Base-by-base conservation (phyloP, 371 early-diverging fungal genomes). In the Gilbertella persicaria region DNA sequence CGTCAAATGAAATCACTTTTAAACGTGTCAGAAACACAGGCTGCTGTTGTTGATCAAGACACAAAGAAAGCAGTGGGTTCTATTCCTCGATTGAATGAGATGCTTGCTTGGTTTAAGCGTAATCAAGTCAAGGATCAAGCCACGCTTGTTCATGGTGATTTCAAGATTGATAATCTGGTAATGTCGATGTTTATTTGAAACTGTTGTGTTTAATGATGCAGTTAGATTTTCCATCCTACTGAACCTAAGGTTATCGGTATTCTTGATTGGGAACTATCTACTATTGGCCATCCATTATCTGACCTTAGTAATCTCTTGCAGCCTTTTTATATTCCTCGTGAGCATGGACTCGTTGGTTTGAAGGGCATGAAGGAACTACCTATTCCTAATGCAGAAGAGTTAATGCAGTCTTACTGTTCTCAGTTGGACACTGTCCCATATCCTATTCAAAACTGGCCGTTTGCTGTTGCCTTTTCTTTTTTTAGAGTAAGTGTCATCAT, bases 181-280 rank as follows among this genome's bases (percentile, higher is more conserved):
- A 53, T 16, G 71, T 78, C 8, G 17, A 45, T 26, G 12, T 26
- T 16, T 28, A 16, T 24, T 43, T 29, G 9, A 35, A 29, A 40
- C 26, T 10, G 14, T 29, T 20, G 5, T 9, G 4, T 14, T 47
- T 30, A 54, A 28, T 50, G 8, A 45, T n/a, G 14, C 21, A 4
- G 20, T 35, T 45, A 78, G 80, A 54, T 90, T 7, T 94, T 88
- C 77, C 91, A 93, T 58, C 88, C 91, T 43, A 83, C 82, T 9
- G 80, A 89, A 30, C 79, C 90, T 17, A 65, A 71, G 2, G 87
- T 96, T 9, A 89, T 95, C 66, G 96, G 93, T n/a, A 76, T 95
- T 25, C 79, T 96, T 25, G 97, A 95, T 64, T 96, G 97, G 95
- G 97, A 96, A 62, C 66, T 96, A 24, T 90, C 92, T 28, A 94